Evolutionary conservation across 805 yeast species (phyloP).

Genomic region (Grigorovia transvaalensis): DNA sequence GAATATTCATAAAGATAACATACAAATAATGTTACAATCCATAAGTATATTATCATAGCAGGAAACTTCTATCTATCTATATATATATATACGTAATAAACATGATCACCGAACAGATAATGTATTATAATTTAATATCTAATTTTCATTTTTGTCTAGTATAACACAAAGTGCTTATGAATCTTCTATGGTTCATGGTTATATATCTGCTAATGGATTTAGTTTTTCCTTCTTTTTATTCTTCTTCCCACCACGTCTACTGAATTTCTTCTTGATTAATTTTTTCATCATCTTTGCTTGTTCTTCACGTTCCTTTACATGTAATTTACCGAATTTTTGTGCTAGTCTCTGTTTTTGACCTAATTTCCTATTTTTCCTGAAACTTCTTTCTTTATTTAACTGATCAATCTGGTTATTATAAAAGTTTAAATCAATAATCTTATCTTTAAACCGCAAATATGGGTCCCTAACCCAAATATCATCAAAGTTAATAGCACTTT

Average conservation of each 20-base stretch:
- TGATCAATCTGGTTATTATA: conserved; percentile 14
- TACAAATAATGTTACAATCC: conserved; percentile 14
- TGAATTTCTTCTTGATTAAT: conserved; percentile 25
- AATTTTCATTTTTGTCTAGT: too few relatives aligned
- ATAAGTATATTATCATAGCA: conserved; percentile 9
- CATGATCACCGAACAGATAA: too few relatives aligned
- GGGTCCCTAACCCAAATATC: conserved; percentile 2
- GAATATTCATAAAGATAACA: conserved; percentile 7
- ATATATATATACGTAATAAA: too few relatives aligned
- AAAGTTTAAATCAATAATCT: conserved; percentile 9
- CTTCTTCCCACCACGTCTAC: conserved; percentile 30
- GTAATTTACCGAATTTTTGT: conserved; percentile 15
- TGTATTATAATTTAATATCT: too few relatives aligned
- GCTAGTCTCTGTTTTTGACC: conserved; percentile 28
- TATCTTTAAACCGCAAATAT: conserved; percentile 8
- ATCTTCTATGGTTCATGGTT: conserved; percentile 1
- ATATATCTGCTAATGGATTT: conserved; percentile 16
- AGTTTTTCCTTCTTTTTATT: conserved; percentile 18
- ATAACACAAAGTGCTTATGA: too few relatives aligned
- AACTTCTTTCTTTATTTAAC: conserved; percentile 6
- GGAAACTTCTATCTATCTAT: background rate
- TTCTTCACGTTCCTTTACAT: conserved; percentile 17
- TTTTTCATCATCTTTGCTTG: conserved; percentile 18
- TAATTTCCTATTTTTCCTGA: conserved; percentile 18
- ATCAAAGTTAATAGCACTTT: conserved; percentile 16